Conservation (phyloP, 352 stramenopile species). For the Elongisporangium anandrum region DNA sequence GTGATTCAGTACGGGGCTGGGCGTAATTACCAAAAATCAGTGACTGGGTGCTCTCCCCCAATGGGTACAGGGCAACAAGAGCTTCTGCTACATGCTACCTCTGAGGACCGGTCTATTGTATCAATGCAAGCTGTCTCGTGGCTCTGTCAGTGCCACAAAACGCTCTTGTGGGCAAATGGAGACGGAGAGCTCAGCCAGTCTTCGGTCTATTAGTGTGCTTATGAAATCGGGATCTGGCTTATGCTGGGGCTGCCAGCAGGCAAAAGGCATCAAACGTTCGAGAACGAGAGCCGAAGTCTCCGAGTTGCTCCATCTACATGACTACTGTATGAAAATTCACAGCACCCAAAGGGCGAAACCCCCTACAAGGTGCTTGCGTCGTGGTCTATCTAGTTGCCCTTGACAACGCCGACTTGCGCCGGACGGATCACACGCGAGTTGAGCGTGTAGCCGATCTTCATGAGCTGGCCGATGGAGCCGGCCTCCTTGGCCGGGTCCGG, state of each 20-base stretch:
- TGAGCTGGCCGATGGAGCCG: conserved; percentile 94
- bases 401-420: conserved; percentile 93
- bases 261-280: background rate
- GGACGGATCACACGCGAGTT: conserved; percentile 95
- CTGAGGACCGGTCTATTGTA: too few species aligned
- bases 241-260: background rate
- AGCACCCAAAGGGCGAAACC: too few species aligned
- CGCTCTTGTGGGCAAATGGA: background rate
- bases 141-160: too few species aligned
- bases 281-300: background rate
- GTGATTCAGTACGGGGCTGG: too few species aligned
- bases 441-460: conserved; percentile 96
- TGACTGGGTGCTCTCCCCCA: too few species aligned
- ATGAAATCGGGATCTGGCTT: background rate
- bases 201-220: background rate
- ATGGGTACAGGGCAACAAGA: too few species aligned
- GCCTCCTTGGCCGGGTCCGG: conserved; percentile 84
- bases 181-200: background rate
- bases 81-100: too few species aligned
- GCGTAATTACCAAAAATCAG: too few species aligned
- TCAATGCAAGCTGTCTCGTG: too few species aligned
- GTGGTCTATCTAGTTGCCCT: conserved; percentile 31
- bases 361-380: too few species aligned
- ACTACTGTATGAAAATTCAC: background rate
- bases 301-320: background rate